These are phyloP conservation scores for Pythium apleroticum DNA, from an alignment of 352 stramenopile genomes.

Conservation along the genomic window DNA sequence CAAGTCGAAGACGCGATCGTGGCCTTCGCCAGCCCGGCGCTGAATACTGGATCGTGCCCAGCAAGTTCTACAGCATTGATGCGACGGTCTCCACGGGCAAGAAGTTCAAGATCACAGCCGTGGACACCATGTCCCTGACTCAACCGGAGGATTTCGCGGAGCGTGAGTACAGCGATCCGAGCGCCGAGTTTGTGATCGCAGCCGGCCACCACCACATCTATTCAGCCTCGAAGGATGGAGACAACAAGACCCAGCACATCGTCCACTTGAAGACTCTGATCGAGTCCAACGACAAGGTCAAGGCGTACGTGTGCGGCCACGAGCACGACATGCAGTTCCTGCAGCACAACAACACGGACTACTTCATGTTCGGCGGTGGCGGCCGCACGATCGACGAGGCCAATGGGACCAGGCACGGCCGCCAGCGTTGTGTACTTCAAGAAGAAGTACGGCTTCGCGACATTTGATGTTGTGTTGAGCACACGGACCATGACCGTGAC, in stretches of 20 bases:
- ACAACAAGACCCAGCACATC: slow-evolving; percentile 33
- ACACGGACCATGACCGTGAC: slow-evolving; percentile 28
- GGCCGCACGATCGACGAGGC: slow-evolving; percentile 33
- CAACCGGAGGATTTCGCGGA: slow-evolving; percentile 23
- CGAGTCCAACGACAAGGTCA: slow-evolving; percentile 29
- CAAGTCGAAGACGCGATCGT: slow-evolving; percentile 10
- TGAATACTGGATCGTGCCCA: slow-evolving; percentile 45
- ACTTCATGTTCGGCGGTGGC: slow-evolving; percentile 40
- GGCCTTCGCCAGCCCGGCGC: slow-evolving; percentile 21
- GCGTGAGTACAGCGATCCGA: slow-evolving; percentile 26
- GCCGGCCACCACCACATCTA: slow-evolving; percentile 39
- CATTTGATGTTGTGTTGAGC: slow-evolving; percentile 33
- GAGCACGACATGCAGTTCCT: slow-evolving; percentile 48
- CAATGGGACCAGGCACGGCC: slow-evolving; percentile 25
- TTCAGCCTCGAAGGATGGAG: slow-evolving; percentile 28
- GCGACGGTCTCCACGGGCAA: slow-evolving; percentile 24
- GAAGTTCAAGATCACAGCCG: slow-evolving; percentile 35
- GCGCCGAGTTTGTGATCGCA: slow-evolving; percentile 28
- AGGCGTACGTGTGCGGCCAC: slow-evolving; percentile 41
- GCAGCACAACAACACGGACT: slow-evolving; percentile 29
- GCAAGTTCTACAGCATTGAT: slow-evolving; percentile 39
- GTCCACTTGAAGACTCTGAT: slow-evolving; percentile 24
- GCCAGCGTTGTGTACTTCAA: slow-evolving; percentile 36
- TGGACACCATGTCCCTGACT: slow-evolving; percentile 35
- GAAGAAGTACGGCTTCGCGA: slow-evolving; percentile 37